phyloP scores from a whole-genome alignment of 164 flowering plant genomes.

The Macadamia tetraphylla region DNA sequence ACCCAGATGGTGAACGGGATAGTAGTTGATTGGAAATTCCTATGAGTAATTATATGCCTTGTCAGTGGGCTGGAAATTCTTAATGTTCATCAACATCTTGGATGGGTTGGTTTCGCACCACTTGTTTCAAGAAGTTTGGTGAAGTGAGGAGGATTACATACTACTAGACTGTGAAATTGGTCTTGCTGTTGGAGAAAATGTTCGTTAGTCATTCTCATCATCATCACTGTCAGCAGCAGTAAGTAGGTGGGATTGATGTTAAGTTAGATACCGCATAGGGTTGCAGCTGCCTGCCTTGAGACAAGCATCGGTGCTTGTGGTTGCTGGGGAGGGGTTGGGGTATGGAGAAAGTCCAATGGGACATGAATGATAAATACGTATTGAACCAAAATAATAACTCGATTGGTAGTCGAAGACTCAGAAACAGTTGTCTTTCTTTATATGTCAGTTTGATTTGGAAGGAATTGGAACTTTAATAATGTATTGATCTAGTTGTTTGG shows the following conservation, averaged over 20 bases:
- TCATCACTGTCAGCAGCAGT: slow-evolving; percentile 1
- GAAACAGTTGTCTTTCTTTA: too few relatives aligned
- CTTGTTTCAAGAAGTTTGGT: slow-evolving; percentile 1
- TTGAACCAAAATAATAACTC: too few relatives aligned
- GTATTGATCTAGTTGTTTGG: too few relatives aligned
- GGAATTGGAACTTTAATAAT: too few relatives aligned
- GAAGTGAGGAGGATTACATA: slow-evolving; percentile 7
- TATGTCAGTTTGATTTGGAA: too few relatives aligned
- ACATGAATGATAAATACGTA: neutral
- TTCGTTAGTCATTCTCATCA: slow-evolving; percentile 1
- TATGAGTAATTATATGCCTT: slow-evolving; percentile 6
- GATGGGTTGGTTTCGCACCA: neutral
- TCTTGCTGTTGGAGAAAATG: slow-evolving; percentile 8
- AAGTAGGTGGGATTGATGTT: slow-evolving; percentile 5
- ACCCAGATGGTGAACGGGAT: slow-evolving; percentile 11
- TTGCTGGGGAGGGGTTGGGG: neutral
- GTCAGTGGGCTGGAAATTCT: slow-evolving; percentile 6
- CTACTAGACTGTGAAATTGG: slow-evolving; percentile 7
- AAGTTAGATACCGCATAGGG: neutral
- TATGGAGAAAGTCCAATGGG: slow-evolving; percentile 2
- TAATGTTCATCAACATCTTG: neutral
- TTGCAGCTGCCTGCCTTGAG: neutral
- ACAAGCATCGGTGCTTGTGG: neutral
- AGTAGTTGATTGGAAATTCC: slow-evolving; percentile 2
- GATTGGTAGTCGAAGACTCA: too few relatives aligned